Evolutionary conservation across 148 eudicot species (phyloP).

Genomic region (Nepenthes gracilis): DNA sequence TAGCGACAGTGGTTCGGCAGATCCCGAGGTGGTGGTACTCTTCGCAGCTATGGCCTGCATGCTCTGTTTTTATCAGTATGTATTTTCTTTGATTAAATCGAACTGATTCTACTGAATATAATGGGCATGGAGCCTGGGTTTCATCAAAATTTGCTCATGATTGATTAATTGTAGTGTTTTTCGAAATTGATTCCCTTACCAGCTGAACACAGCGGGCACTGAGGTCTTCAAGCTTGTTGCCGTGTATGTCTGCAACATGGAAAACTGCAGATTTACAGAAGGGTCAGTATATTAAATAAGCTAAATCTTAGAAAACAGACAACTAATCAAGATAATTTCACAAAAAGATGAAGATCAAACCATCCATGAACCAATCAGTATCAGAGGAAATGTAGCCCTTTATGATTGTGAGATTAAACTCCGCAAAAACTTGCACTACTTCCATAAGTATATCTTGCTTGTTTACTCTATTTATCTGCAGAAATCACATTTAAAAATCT

Average conservation of each 20-base stretch:
- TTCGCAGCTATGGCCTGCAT: too few species aligned
- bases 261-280: conserved; percentile 28
- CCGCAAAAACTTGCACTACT: conserved; percentile 56
- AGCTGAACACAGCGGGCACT: conserved; percentile 40
- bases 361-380: conserved; percentile 73
- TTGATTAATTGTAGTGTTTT: too few species aligned
- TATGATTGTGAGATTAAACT: conserved; percentile 45
- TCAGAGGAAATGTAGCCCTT: conserved; percentile 68
- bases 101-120: too few species aligned
- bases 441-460: conserved; percentile 50
- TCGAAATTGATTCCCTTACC: conserved; percentile 15
- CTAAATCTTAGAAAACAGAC: too few species aligned
- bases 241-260: conserved; percentile 56
- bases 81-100: too few species aligned
- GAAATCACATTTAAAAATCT: neutral
- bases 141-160: too few species aligned
- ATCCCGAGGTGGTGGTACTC: too few species aligned
- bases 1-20: too few species aligned
- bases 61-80: too few species aligned
- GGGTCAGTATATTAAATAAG: too few species aligned
- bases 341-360: conserved; percentile 9
- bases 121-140: too few species aligned
- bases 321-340: too few species aligned
- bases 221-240: conserved; percentile 47
- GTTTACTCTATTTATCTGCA: conserved; percentile 54